These are phyloP conservation scores for Aspergillus sp. DNA, from an alignment of 2,329 filamentous ascomycete species.

Conservation along the genomic window DNA sequence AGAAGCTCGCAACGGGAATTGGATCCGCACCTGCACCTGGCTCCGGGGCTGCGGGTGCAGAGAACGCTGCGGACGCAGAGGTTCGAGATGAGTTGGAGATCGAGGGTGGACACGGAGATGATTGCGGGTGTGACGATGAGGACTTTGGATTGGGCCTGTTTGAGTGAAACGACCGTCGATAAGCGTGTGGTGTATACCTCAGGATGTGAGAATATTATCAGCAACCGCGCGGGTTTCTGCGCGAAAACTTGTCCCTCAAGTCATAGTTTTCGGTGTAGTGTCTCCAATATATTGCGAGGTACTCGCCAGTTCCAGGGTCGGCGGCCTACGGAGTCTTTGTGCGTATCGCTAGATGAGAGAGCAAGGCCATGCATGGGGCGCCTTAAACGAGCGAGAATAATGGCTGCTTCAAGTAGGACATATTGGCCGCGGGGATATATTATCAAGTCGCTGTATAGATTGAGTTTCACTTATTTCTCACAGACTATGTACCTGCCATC, in stretches of 20 bases:
- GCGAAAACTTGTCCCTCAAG: background rate
- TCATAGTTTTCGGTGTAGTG: background rate
- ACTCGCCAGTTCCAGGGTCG: too few relatives aligned
- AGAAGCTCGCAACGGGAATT: constrained; percentile 1
- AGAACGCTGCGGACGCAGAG: background rate
- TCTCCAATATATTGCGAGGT: too few relatives aligned
- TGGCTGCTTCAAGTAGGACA: too few relatives aligned
- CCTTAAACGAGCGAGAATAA: too few relatives aligned
- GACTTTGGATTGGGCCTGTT: constrained; percentile 8
- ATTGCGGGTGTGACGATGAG: constrained; percentile 1
- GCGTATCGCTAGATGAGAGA: too few relatives aligned
- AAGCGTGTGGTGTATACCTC: background rate
- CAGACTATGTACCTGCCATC: too few relatives aligned
- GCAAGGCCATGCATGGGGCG: too few relatives aligned
- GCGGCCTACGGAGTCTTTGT: too few relatives aligned
- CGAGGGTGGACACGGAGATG: background rate
- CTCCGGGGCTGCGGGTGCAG: background rate
- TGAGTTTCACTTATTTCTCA: too few relatives aligned
- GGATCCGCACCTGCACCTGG: background rate
- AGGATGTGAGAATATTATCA: background rate
- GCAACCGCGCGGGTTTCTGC: too few relatives aligned
- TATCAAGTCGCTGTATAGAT: too few relatives aligned
- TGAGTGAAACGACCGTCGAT: background rate
- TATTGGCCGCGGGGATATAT: too few relatives aligned
- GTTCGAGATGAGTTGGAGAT: background rate